These are phyloP conservation scores for Colletotrichum limetticola DNA, from an alignment of 2,329 filamentous ascomycete species.

Conservation along the genomic window DNA sequence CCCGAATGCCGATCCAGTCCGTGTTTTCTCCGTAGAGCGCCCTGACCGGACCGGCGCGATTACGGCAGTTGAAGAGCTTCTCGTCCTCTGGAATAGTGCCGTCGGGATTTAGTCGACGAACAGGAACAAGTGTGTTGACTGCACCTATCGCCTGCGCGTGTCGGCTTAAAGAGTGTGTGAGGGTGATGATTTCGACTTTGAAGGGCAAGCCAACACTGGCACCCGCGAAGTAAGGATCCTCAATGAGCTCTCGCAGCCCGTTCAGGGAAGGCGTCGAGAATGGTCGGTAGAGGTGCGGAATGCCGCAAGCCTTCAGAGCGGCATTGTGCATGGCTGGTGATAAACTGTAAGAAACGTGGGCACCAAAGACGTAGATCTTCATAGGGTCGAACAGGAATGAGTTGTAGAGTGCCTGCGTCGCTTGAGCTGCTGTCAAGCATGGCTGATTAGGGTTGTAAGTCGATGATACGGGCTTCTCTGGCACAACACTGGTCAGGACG, in stretches of 20 bases:
- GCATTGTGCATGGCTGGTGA: conserved; percentile 83
- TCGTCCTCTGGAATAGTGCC: conserved; percentile 67
- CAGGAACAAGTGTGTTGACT: conserved; percentile 79
- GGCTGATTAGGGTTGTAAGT: conserved; percentile 37
- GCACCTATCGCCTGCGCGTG: conserved; percentile 81
- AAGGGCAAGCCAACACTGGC: conserved; percentile 79
- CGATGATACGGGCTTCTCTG: conserved; percentile 47
- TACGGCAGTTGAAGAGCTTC: conserved; percentile 64
- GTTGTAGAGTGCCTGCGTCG: conserved; percentile 73
- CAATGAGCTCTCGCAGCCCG: conserved; percentile 71
- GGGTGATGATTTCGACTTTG: conserved; percentile 77
- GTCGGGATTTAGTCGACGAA: conserved; percentile 69
- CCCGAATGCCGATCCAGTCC: conserved; percentile 83
- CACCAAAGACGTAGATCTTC: conserved; percentile 80
- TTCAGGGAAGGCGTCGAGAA: conserved; percentile 71
- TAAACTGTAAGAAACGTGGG: conserved; percentile 76
- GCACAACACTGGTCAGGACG: conserved; percentile 70
- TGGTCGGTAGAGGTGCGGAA: conserved; percentile 75
- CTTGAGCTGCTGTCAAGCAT: conserved; percentile 68
- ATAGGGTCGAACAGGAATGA: conserved; percentile 76
- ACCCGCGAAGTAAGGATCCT: conserved; percentile 76
- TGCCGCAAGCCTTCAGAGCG: conserved; percentile 73
- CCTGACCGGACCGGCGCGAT: conserved; percentile 72
- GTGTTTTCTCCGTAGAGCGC: conserved; percentile 84
- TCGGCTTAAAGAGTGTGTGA: conserved; percentile 75